Conservation (phyloP, 2,329 filamentous ascomycete species). For the Blastomyces parvus region DNA sequence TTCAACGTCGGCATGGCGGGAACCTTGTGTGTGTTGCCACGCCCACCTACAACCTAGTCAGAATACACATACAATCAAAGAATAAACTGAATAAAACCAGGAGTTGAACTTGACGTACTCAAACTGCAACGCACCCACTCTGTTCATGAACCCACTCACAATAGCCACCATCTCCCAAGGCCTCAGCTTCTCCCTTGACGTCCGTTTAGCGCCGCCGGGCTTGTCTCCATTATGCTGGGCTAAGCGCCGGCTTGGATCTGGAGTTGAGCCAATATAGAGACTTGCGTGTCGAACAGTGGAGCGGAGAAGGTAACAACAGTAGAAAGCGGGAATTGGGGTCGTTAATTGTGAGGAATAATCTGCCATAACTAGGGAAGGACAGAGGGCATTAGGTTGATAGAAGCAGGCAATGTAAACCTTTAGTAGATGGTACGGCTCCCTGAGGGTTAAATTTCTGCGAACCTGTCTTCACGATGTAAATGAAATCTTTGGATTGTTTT, state of each 20-base stretch:
- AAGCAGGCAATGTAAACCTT: background rate
- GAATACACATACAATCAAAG: background rate
- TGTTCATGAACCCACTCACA: conserved; percentile 80
- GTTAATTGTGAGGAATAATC: background rate
- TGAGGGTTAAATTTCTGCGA: background rate
- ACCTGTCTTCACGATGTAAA: no score
- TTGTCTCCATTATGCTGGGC: conserved; percentile 82
- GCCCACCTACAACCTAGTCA: conserved; percentile 60
- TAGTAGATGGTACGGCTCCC: background rate
- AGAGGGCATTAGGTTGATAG: background rate
- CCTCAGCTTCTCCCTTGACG: conserved; percentile 55
- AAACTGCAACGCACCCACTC: conserved; percentile 82
- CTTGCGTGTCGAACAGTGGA: conserved; percentile 61
- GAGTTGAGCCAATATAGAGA: conserved; percentile 86
- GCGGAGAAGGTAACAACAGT: conserved; percentile 85
- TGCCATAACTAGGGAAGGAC: background rate
- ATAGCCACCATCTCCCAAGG: conserved; percentile 89
- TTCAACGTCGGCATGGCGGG: conserved; percentile 62
- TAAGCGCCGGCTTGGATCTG: conserved; percentile 72
- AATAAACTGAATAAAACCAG: background rate
- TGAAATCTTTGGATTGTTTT: no score
- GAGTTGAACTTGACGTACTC: conserved; percentile 51
- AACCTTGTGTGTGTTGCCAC: conserved; percentile 73
- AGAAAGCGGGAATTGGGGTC: conserved; percentile 70
- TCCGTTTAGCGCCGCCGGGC: conserved; percentile 72